Evolutionary conservation across 768 basidiomycete species (phyloP).

Genomic region (Pleurotus djamor): DNA sequence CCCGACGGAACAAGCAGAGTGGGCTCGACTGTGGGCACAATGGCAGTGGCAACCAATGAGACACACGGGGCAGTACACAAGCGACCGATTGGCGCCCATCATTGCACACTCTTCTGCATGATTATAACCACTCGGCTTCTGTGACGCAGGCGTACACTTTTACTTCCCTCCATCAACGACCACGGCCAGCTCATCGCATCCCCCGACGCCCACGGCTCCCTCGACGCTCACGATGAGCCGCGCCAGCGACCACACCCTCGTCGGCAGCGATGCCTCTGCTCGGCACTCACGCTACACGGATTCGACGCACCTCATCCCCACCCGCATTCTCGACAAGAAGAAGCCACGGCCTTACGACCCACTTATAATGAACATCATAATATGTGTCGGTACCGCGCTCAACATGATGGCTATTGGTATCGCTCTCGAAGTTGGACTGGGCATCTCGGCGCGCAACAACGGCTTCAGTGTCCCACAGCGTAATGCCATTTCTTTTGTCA

Average conservation of each 20-base stretch:
- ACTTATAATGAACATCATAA: slow-evolving; percentile 26
- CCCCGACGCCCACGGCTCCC: neutral
- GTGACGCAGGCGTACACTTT: no score
- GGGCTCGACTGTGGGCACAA: no score
- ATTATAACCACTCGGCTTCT: no score
- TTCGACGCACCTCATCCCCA: slow-evolving; percentile 48
- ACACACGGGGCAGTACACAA: no score
- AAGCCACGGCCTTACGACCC: slow-evolving; percentile 40
- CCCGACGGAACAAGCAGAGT: no score
- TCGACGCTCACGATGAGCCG: neutral
- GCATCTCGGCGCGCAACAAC: slow-evolving; percentile 35
- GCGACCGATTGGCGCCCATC: no score
- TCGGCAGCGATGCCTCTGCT: slow-evolving; percentile 11
- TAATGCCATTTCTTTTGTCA: slow-evolving; percentile 49
- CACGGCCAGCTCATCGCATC: neutral
- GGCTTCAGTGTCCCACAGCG: slow-evolving; percentile 51
- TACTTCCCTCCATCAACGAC: neutral
- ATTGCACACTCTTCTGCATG: no score
- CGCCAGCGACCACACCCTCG: slow-evolving; percentile 5
- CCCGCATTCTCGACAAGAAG: slow-evolving; percentile 29
- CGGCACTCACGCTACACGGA: slow-evolving; percentile 27
- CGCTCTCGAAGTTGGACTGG: slow-evolving; percentile 43
- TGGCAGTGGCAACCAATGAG: no score
- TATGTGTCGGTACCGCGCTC: slow-evolving; percentile 35
- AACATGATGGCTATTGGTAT: slow-evolving; percentile 45